A percentile compares a stretch with the other conserved stretches of the same genome.
phyloP scores from a whole-genome alignment of 768 basidiomycete species.

The Agaricus subrufescens region DNA sequence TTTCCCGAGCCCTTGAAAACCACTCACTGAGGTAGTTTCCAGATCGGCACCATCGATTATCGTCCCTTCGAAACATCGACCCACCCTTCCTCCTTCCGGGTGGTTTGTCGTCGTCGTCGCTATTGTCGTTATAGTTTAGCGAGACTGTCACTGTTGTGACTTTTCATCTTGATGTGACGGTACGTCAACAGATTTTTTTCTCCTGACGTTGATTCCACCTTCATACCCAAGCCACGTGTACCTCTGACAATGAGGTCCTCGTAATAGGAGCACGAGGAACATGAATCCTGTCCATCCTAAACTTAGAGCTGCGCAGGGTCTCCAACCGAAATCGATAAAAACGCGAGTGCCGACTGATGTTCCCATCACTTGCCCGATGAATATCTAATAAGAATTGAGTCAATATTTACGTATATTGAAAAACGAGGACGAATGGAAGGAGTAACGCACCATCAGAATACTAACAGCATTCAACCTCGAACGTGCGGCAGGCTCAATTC shows the following conservation, averaged over 20 bases:
- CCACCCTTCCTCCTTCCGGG: too few relatives aligned
- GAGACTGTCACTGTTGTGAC: too few relatives aligned
- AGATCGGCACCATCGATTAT: too few relatives aligned
- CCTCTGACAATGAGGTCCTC: constrained; percentile 62
- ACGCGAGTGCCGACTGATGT: constrained; percentile 70
- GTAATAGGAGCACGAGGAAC: constrained; percentile 49
- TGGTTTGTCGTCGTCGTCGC: too few relatives aligned
- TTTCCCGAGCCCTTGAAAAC: too few relatives aligned
- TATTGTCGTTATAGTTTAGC: too few relatives aligned
- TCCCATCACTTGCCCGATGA: constrained; percentile 81
- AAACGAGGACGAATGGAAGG: background rate
- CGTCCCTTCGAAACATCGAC: too few relatives aligned
- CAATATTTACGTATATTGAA: background rate
- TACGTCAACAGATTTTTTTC: constrained; percentile 1
- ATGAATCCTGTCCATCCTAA: constrained; percentile 56
- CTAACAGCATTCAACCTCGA: constrained; percentile 75
- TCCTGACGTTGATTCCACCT: constrained; percentile 46
- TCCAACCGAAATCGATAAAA: constrained; percentile 70
- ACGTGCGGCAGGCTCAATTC: constrained; percentile 44
- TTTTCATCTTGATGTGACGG: too few relatives aligned
- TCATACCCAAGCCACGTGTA: constrained; percentile 64
- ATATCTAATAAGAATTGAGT: constrained; percentile 33
- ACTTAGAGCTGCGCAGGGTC: constrained; percentile 54
- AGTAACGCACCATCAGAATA: constrained; percentile 53
- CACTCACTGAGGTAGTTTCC: too few relatives aligned